These are phyloP conservation scores for Acanthamoeba royreba DNA, from an alignment of 208 protist genomes.

Conservation along the genomic window DNA sequence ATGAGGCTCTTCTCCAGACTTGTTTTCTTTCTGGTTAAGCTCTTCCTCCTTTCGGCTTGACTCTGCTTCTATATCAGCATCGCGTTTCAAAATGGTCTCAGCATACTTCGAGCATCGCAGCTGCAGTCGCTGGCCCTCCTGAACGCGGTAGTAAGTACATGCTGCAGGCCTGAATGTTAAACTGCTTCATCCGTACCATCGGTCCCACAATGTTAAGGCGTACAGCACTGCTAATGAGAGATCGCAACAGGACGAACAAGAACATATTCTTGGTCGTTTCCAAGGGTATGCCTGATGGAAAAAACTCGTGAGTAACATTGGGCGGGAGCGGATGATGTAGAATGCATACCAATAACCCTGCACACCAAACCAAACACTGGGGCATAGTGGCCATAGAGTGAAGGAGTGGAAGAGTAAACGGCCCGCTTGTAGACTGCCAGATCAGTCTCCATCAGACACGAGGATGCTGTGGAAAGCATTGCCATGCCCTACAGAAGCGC, in stretches of 20 bases:
- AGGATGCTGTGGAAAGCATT: neutral
- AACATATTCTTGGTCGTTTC: neutral
- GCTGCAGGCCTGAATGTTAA: neutral
- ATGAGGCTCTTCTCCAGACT: neutral
- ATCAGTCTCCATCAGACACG: neutral
- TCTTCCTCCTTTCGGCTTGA: neutral
- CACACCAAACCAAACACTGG: conserved; percentile 1
- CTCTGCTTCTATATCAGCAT: neutral
- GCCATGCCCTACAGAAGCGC: neutral
- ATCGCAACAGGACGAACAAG: neutral
- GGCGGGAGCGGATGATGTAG: neutral
- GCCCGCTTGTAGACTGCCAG: neutral
- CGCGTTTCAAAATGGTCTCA: neutral
- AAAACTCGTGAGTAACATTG: neutral
- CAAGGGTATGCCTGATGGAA: neutral
- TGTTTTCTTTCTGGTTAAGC: neutral
- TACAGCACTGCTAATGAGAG: neutral
- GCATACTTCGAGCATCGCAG: neutral
- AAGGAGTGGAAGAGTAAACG: neutral
- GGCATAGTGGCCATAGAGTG: neutral
- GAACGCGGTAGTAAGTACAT: no score
- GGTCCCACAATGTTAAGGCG: neutral
- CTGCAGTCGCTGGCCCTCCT: neutral
- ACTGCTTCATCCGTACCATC: no score
- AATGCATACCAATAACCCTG: neutral